A percentile compares a stretch with the other conserved stretches of the same genome.
Conservation (phyloP, 306 rosid genomes). For the Rubus idaeus region DNA sequence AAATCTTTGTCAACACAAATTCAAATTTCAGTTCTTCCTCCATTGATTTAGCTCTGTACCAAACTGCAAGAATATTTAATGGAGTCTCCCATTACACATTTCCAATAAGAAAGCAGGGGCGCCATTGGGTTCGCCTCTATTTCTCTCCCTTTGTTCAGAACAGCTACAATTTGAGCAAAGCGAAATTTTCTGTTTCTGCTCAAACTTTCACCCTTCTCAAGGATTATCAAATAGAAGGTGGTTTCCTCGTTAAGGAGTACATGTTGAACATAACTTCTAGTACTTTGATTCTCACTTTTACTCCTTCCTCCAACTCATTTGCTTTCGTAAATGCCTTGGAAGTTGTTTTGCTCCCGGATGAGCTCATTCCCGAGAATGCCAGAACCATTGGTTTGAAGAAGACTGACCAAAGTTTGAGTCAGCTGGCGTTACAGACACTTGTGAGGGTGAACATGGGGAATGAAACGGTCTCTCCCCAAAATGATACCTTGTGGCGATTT, state of each 20-base stretch:
- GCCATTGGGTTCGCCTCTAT: conserved; percentile 67
- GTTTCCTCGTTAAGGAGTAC: conserved; percentile 43
- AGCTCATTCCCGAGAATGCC: conserved; percentile 43
- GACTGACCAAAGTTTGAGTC: conserved; percentile 25
- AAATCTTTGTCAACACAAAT: conserved; percentile 26
- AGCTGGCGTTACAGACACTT: conserved; percentile 54
- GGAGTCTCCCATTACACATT: conserved; percentile 51
- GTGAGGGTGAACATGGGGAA: conserved; percentile 71
- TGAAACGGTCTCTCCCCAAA: conserved; percentile 32
- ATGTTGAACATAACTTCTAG: conserved; percentile 43
- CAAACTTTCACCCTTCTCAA: conserved; percentile 48
- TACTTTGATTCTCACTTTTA: conserved; percentile 46
- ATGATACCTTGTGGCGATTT: conserved; percentile 52
- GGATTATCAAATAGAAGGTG: conserved; percentile 34
- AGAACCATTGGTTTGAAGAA: conserved; percentile 26
- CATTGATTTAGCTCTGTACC: conserved; percentile 36
- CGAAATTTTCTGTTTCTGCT: conserved; percentile 68
- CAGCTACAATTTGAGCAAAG: conserved; percentile 43
- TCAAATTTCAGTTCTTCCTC: conserved; percentile 28
- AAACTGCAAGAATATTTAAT: conserved; percentile 52
- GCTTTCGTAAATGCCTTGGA: conserved; percentile 73
- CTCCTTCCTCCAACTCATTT: conserved; percentile 51
- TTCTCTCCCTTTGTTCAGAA: conserved; percentile 48
- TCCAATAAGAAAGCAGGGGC: conserved; percentile 44
- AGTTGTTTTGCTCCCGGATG: conserved; percentile 51